These are phyloP conservation scores for Fraxinus nigra DNA, from an alignment of 305 asterid species.

Conservation along the genomic window DNA sequence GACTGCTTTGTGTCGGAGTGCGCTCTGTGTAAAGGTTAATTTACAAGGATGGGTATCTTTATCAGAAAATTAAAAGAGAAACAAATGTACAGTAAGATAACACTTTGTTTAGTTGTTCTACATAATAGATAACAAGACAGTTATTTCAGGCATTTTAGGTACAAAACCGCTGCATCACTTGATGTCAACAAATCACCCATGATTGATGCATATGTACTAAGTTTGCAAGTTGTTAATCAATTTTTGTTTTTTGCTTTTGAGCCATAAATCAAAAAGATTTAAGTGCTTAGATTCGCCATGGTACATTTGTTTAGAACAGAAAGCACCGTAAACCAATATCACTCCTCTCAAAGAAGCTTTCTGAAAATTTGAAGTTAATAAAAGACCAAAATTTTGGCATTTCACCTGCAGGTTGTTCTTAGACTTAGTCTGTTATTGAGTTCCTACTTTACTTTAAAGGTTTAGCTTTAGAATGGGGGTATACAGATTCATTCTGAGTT, in stretches of 20 bases:
- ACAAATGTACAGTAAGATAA: background rate
- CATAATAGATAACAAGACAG: background rate
- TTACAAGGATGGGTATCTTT: background rate
- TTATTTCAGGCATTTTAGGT: background rate
- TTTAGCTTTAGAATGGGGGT: background rate
- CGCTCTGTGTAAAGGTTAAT: slow-evolving; percentile 36
- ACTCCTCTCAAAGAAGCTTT: background rate
- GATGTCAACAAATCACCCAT: background rate
- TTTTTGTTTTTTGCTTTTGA: background rate
- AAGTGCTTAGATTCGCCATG: background rate
- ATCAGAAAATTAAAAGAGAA: slow-evolving; percentile 2
- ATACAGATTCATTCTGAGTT: background rate
- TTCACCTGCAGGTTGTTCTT: background rate
- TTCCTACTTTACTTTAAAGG: background rate
- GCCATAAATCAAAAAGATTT: background rate
- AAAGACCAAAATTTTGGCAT: background rate
- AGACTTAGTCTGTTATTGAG: background rate
- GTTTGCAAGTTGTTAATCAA: background rate
- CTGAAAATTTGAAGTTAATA: background rate
- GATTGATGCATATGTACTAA: background rate
- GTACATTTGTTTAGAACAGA: background rate
- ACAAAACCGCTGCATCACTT: background rate
- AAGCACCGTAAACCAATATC: background rate
- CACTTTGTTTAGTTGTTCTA: background rate
- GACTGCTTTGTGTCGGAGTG: slow-evolving; percentile 30